phyloP scores from a whole-genome alignment of 2,329 filamentous ascomycete species.

The Drechslerella coelobrocha region DNA sequence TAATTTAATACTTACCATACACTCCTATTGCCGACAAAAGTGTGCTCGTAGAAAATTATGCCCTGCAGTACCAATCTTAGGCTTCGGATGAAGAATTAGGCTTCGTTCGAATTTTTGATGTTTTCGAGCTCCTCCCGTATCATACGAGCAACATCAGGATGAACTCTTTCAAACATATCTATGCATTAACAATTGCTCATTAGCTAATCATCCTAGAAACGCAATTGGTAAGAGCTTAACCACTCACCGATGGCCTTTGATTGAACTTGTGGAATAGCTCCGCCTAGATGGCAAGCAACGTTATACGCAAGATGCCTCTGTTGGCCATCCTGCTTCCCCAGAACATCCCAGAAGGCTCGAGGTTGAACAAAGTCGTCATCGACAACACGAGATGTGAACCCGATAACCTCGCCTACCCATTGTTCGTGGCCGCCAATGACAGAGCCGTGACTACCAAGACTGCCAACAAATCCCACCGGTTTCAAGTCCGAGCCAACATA shows the following conservation, averaged over 20 bases:
- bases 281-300: conserved; percentile 65
- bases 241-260: conserved; percentile 69
- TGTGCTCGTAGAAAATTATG: no score
- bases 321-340: conserved; percentile 64
- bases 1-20: no score
- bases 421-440: conserved; percentile 54
- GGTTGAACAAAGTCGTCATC: conserved; percentile 64
- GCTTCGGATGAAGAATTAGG: no score
- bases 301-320: conserved; percentile 69
- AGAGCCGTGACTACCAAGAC: conserved; percentile 31
- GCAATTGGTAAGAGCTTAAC: neutral
- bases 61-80: no score
- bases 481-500: conserved; percentile 58
- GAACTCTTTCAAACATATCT: neutral
- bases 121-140: neutral
- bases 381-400: conserved; percentile 57
- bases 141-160: neutral
- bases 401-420: conserved; percentile 55
- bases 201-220: neutral
- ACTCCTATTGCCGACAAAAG: no score
- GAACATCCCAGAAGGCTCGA: conserved; percentile 62
- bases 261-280: conserved; percentile 65
- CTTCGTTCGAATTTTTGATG: no score
- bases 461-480: conserved; percentile 52
- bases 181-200: neutral